Base-by-base conservation (phyloP, 495 filamentous ascomycete species). In the Diplogelasinospora grovesii region DNA sequence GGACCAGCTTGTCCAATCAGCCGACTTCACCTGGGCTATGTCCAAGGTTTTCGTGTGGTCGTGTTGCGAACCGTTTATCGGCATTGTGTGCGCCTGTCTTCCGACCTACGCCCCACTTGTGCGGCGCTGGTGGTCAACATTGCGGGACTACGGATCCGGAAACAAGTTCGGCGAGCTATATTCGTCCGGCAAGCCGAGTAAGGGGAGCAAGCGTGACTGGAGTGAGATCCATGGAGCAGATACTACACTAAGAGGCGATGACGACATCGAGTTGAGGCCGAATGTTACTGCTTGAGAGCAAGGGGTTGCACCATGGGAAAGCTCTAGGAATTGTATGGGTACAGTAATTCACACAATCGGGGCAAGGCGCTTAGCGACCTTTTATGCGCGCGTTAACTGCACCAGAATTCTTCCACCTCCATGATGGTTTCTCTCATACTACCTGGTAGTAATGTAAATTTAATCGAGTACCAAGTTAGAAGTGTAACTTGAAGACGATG, bases 1-100 rank as follows among this genome's bases (percentile, higher is more conserved):
- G 24, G 50, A 54, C 45, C 40, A 50, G 34, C 60, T 62, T 36
- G 60, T 57, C 34, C 43, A 53, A 5, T 46, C 59, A 3, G 18
- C 43, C 4, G 65, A 69, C 41, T 36, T 66, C 15, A 64, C 60
- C 19, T 69, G 62, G 63, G 36, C 53, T 19, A 61, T 64, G 53
- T 59, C 55, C 28, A 52, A 61, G 2, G 56, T 65, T 7, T 69
- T 69, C 45, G 56, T 69, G 24, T 64, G 66, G 58, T 66, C 65
- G 3, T 61, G 59, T 29, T 54, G 63, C 39, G 66, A 69, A 50
- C 65, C 65, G 14, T 55, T 54, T 5, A 48, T 69, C 19, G 66
- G 61, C 21, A 64, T 69, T 22, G 46, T 70, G 19, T 65, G 62
- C 34, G 64, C 62, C 31, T 69, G 66, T 40, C 50, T 70, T 28